A percentile compares a stretch with the other conserved stretches of the same genome.
Evolutionary conservation across 2,329 filamentous ascomycete species (phyloP).

Genomic region (Corinectria fuckeliana): DNA sequence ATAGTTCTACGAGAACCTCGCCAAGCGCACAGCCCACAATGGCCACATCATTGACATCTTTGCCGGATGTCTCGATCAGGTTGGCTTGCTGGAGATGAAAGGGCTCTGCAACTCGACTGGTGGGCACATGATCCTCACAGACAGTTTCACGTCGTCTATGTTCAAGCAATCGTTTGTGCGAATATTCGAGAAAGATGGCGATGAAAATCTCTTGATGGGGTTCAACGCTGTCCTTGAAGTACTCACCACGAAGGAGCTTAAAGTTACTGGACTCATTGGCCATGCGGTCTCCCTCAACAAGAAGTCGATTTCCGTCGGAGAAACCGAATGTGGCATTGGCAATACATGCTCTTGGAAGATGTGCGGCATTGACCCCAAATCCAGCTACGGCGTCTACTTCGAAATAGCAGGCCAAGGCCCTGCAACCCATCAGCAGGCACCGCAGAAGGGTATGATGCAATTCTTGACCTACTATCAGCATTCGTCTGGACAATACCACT

Average conservation of each 20-base stretch:
- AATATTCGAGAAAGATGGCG: constrained; percentile 94
- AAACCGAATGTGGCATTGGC: constrained; percentile 97
- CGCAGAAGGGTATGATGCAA: constrained; percentile 95
- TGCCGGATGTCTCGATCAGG: constrained; percentile 95
- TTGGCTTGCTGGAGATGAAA: constrained; percentile 98
- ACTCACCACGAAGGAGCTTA: constrained; percentile 95
- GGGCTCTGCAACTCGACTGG: constrained; percentile 94
- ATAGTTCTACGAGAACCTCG: constrained; percentile 91
- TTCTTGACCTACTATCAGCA: constrained; percentile 99
- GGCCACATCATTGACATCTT: constrained; percentile 98
- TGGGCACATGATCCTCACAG: constrained; percentile 96
- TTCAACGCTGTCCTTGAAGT: constrained; percentile 98
- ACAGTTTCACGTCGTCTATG: constrained; percentile 98
- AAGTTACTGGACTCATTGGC: constrained; percentile 96
- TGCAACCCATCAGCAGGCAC: constrained; percentile 82
- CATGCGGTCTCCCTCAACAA: constrained; percentile 98
- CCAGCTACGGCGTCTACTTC: constrained; percentile 96
- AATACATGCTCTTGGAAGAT: constrained; percentile 99
- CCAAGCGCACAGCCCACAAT: constrained; percentile 94
- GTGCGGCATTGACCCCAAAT: constrained; percentile 94
- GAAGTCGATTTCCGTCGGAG: constrained; percentile 94
- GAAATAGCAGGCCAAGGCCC: constrained; percentile 96
- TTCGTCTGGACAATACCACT: constrained; percentile 92
- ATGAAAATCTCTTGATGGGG: constrained; percentile 95
- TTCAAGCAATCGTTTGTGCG: constrained; percentile 99